Percentiles rank a stretch among this genome's conserved stretches.
phyloP scores from a whole-genome alignment of 176 grass and related monocot species.

The Zoysia japonica region DNA sequence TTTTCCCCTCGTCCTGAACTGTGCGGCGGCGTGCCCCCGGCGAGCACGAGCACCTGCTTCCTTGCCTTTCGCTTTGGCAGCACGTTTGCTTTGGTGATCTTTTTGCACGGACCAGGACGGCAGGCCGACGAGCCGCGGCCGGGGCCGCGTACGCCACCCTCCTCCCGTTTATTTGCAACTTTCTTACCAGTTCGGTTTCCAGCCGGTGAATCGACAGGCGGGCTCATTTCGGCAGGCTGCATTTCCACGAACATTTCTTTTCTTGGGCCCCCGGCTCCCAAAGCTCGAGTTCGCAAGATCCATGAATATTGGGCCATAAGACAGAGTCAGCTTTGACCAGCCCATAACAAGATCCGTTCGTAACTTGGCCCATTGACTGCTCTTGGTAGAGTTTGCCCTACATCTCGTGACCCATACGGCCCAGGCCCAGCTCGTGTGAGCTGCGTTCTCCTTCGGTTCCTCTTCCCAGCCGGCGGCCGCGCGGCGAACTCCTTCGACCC shows the following conservation, averaged over 20 bases:
- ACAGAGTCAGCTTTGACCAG: neutral
- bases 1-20: constrained; percentile 4
- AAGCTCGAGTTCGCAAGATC: neutral
- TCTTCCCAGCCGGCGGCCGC: neutral
- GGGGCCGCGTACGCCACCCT: neutral
- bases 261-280: neutral
- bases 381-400: neutral
- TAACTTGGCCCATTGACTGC: neutral
- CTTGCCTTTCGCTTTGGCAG: neutral
- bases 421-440: neutral
- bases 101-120: neutral
- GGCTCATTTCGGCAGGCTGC: too few relatives aligned
- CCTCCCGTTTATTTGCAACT: neutral
- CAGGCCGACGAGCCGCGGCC: constrained; percentile 22
- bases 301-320: neutral
- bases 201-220: too few relatives aligned
- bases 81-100: neutral
- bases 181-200: neutral
- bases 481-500: neutral
- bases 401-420: neutral
- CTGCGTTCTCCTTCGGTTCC: neutral
- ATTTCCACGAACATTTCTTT: neutral
- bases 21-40: constrained; percentile 39
- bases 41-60: constrained; percentile 10
- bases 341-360: neutral